Evolutionary conservation across 768 basidiomycete species (phyloP).

Genomic region (Boletus huronensis): DNA sequence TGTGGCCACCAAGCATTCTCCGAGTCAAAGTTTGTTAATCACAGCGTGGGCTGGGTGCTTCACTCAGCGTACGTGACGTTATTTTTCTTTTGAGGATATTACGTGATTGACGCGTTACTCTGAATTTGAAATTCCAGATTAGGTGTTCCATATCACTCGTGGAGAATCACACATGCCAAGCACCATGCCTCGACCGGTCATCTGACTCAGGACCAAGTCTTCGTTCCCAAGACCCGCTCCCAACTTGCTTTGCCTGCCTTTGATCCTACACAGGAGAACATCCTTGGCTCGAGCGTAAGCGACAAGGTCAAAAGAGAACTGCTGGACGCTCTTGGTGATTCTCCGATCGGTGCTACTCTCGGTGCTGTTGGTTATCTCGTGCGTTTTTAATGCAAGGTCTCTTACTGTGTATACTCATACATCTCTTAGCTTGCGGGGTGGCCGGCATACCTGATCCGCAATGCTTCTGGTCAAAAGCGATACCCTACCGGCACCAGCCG

Average conservation of each 20-base stretch:
- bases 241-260: slow-evolving; percentile 61
- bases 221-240: slow-evolving; percentile 87
- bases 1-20: slow-evolving; percentile 98
- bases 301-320: slow-evolving; percentile 69
- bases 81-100: slow-evolving; percentile 3
- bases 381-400: slow-evolving; percentile 15
- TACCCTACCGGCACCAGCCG: slow-evolving; percentile 82
- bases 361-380: slow-evolving; percentile 60
- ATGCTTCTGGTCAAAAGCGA: slow-evolving; percentile 80
- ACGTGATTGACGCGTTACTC: slow-evolving; percentile 20
- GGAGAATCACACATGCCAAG: slow-evolving; percentile 91
- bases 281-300: slow-evolving; percentile 59
- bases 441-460: slow-evolving; percentile 77
- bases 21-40: slow-evolving; percentile 86
- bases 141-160: slow-evolving; percentile 95
- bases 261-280: slow-evolving; percentile 64
- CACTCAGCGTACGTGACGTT: slow-evolving; percentile 80
- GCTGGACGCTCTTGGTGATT: slow-evolving; percentile 87
- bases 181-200: slow-evolving; percentile 95
- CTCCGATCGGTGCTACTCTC: slow-evolving; percentile 68
- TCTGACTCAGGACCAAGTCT: slow-evolving; percentile 94
- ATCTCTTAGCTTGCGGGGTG: slow-evolving; percentile 67
- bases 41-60: slow-evolving; percentile 87
- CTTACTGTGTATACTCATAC: neutral
- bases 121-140: slow-evolving; percentile 47